Evolutionary conservation across 371 early-diverging fungal species (phyloP).

Genomic region (Rhizopus arrhizus): DNA sequence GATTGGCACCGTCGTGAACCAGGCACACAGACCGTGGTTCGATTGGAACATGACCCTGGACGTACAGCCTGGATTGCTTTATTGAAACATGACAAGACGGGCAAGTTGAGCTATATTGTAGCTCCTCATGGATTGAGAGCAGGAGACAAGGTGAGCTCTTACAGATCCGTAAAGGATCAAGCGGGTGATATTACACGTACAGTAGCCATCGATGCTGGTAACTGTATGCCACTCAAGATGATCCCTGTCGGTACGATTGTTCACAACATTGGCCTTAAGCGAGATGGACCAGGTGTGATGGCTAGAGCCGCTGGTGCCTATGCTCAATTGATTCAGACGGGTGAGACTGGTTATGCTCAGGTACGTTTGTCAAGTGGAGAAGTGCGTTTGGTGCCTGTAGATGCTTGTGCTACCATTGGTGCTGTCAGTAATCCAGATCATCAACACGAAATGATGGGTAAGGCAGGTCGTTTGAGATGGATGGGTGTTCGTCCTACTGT

Average conservation of each 20-base stretch:
- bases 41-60: constrained; percentile 95
- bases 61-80: constrained; percentile 92
- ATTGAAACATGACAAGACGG: constrained; percentile 75
- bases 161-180: constrained; percentile 25
- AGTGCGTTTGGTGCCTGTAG: constrained; percentile 85
- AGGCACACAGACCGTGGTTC: constrained; percentile 82
- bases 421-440: constrained; percentile 91
- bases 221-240: constrained; percentile 87
- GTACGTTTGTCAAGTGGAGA: constrained; percentile 88
- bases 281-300: constrained; percentile 82
- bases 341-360: constrained; percentile 81
- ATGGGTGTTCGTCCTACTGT: constrained; percentile 93
- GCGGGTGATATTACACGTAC: constrained; percentile 60
- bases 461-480: constrained; percentile 88
- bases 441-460: constrained; percentile 87
- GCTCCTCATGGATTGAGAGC: constrained; percentile 79
- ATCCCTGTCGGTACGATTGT: constrained; percentile 93
- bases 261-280: constrained; percentile 84
- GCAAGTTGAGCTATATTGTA: constrained; percentile 82
- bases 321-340: constrained; percentile 86
- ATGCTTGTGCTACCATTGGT: constrained; percentile 92
- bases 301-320: constrained; percentile 90
- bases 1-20: constrained; percentile 83
- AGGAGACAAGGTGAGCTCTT: constrained; percentile 59
- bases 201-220: constrained; percentile 80